Conservation (phyloP, 495 filamentous ascomycete genomes). For the Pyronema omphalodes region DNA sequence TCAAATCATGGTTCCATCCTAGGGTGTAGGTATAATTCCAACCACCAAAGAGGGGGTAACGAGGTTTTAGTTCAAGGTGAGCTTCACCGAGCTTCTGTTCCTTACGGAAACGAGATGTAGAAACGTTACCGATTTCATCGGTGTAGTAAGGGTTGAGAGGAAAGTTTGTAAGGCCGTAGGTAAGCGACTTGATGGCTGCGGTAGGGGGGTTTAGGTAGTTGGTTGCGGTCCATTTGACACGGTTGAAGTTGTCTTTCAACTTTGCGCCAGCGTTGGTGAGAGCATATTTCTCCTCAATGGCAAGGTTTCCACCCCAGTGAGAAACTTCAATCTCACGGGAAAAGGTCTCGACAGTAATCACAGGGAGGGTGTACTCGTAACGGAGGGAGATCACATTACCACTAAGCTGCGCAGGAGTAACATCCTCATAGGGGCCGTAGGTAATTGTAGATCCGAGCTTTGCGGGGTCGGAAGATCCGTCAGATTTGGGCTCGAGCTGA, state of each 20-base stretch:
- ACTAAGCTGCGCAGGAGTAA: constrained; percentile 31
- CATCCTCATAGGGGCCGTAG: constrained; percentile 75
- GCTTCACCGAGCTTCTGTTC: constrained; percentile 47
- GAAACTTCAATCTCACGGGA: constrained; percentile 88
- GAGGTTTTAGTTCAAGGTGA: constrained; percentile 69
- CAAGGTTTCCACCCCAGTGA: constrained; percentile 94
- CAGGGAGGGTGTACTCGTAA: constrained; percentile 88
- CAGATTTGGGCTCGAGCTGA: constrained; percentile 40
- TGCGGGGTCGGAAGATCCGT: constrained; percentile 51
- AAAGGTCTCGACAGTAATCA: constrained; percentile 53
- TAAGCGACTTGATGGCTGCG: constrained; percentile 63
- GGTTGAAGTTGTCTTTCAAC: constrained; percentile 66
- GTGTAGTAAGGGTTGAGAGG: constrained; percentile 78
- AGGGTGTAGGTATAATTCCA: constrained; percentile 96
- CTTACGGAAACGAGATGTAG: constrained; percentile 72
- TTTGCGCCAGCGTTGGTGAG: constrained; percentile 70
- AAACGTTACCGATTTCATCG: constrained; percentile 93
- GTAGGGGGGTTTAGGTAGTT: constrained; percentile 59
- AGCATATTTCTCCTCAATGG: constrained; percentile 83
- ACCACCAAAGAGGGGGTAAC: constrained; percentile 84
- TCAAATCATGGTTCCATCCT: constrained; percentile 79
- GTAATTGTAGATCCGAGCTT: constrained; percentile 71
- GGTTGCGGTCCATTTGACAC: constrained; percentile 62
- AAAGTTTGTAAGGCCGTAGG: constrained; percentile 58
- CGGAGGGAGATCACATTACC: constrained; percentile 55